A percentile compares a stretch with the other conserved stretches of the same genome.
phyloP scores from a whole-genome alignment of 2,329 filamentous ascomycete genomes.

The Hypoxylon sp. region DNA sequence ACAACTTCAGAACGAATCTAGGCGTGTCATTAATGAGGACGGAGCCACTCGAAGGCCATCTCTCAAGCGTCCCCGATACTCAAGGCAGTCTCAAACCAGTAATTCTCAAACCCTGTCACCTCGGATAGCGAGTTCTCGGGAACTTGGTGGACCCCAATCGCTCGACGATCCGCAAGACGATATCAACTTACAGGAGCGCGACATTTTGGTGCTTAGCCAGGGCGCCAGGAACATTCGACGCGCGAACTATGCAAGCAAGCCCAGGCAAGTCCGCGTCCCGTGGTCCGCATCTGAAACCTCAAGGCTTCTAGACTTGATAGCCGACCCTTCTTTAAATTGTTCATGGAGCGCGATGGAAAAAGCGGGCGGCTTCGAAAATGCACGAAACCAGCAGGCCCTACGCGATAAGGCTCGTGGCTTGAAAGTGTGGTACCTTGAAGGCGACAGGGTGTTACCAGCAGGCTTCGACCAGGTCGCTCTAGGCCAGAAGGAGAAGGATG shows the following conservation, averaged over 20 bases:
- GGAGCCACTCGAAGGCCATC: slow-evolving; percentile 5
- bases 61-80: slow-evolving; percentile 38
- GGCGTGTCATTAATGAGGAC: slow-evolving; percentile 24
- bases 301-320: slow-evolving; percentile 59
- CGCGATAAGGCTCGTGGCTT: slow-evolving; percentile 70
- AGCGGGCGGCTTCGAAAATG: slow-evolving; percentile 56
- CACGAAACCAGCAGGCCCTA: slow-evolving; percentile 66
- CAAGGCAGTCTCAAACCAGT: slow-evolving; percentile 2
- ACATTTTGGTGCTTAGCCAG: slow-evolving; percentile 42
- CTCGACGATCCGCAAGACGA: slow-evolving; percentile 17
- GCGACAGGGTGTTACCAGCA: slow-evolving; percentile 59
- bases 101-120: slow-evolving; percentile 1
- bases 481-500: slow-evolving; percentile 62
- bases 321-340: slow-evolving; percentile 51
- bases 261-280: slow-evolving; percentile 50
- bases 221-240: slow-evolving; percentile 39
- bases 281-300: slow-evolving; percentile 60
- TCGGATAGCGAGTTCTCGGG: background rate
- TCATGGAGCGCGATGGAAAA: slow-evolving; percentile 57
- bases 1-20: slow-evolving; percentile 40
- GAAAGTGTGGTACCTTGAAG: slow-evolving; percentile 65
- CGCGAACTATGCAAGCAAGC: slow-evolving; percentile 27
- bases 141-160: slow-evolving; percentile 5
- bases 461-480: slow-evolving; percentile 65
- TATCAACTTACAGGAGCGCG: slow-evolving; percentile 26